Evolutionary conservation across 805 yeast genomes (phyloP).

Genomic region (Saturnispora kantuleensis): DNA sequence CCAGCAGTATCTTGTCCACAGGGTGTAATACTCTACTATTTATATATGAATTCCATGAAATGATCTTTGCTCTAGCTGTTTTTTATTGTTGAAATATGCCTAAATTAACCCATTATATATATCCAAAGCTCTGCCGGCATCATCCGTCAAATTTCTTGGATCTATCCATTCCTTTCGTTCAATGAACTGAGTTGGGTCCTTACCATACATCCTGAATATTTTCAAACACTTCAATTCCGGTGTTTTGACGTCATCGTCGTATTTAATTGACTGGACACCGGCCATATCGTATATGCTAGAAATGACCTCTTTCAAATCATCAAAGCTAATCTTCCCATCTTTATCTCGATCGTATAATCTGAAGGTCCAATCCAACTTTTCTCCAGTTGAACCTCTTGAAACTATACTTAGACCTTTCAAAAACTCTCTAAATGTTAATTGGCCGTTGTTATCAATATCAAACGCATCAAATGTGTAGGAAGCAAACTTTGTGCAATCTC

Average conservation of each 20-base stretch:
- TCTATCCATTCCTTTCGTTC: slow-evolving; percentile 78
- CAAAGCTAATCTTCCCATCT: slow-evolving; percentile 65
- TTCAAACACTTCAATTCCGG: slow-evolving; percentile 83
- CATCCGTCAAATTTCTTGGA: slow-evolving; percentile 70
- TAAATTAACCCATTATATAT: slow-evolving; percentile 30
- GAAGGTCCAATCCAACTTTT: slow-evolving; percentile 85
- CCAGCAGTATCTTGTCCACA: slow-evolving; percentile 92
- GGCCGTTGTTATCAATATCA: slow-evolving; percentile 71
- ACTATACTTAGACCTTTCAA: slow-evolving; percentile 81
- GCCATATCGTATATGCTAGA: slow-evolving; percentile 88
- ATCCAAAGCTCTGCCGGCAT: slow-evolving; percentile 65
- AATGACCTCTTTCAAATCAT: slow-evolving; percentile 73
- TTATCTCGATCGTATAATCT: slow-evolving; percentile 74
- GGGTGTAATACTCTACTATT: slow-evolving; percentile 35
- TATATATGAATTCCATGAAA: not conserved
- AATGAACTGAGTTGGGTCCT: slow-evolving; percentile 25
- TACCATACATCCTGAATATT: slow-evolving; percentile 28
- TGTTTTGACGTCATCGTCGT: slow-evolving; percentile 82
- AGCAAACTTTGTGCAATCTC: slow-evolving; percentile 89
- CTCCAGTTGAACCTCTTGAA: slow-evolving; percentile 75
- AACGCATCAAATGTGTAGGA: slow-evolving; percentile 81
- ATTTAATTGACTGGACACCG: slow-evolving; percentile 75
- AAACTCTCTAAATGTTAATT: slow-evolving; percentile 86
- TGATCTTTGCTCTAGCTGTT: not conserved
- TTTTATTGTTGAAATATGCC: not conserved